phyloP scores from a whole-genome alignment of 2,329 filamentous ascomycete genomes.

The Pseudogymnoascus sp. region DNA sequence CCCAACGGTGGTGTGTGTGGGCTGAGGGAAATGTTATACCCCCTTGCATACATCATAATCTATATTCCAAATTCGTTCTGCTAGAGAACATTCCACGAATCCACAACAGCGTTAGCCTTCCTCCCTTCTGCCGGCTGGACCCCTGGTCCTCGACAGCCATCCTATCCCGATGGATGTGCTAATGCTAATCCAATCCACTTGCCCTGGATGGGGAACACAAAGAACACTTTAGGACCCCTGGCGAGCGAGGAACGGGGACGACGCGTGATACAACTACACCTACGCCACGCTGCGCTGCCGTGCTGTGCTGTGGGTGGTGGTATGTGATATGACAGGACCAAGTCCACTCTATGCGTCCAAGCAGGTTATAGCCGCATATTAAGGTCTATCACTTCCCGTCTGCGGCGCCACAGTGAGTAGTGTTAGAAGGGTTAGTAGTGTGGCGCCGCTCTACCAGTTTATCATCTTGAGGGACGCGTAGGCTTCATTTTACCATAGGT shows the following conservation, averaged over 20 bases:
- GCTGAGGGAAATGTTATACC: background rate
- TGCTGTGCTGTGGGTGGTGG: background rate
- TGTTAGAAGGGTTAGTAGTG: background rate
- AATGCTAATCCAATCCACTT: background rate
- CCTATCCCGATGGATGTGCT: background rate
- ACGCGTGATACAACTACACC: background rate
- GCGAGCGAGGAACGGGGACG: background rate
- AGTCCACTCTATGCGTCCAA: background rate
- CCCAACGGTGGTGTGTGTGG: background rate
- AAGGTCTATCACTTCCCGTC: background rate
- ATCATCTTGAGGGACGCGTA: background rate
- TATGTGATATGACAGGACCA: background rate
- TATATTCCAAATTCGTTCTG: background rate
- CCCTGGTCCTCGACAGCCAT: background rate
- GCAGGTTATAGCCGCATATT: background rate
- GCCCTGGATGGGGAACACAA: background rate
- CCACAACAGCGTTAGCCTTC: background rate
- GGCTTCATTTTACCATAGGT: background rate
- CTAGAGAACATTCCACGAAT: background rate
- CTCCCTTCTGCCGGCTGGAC: background rate
- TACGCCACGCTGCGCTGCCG: background rate
- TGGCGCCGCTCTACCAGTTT: background rate
- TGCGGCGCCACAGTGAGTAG: background rate
- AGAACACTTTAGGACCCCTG: background rate
- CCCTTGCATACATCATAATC: background rate